A percentile compares a stretch with the other conserved stretches of the same genome.
These are phyloP conservation scores for Raphanus hybrid DNA, from an alignment of 441 rosid species.

Conservation along the genomic window DNA sequence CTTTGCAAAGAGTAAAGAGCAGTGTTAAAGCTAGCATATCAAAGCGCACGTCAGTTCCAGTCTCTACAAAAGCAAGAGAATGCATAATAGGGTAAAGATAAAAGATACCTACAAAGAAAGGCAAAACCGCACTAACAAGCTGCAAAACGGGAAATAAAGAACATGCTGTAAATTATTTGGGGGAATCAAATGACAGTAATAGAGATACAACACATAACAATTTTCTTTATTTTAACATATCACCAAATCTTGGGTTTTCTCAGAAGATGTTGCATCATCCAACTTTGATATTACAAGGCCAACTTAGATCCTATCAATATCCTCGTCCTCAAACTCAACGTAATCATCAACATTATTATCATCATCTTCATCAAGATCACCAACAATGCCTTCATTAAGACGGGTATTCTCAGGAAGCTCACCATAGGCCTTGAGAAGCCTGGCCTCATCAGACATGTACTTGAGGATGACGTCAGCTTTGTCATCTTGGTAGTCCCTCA, in stretches of 20 bases:
- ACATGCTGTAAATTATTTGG: slow-evolving; percentile 25
- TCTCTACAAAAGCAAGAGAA: slow-evolving; percentile 48
- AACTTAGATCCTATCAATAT: slow-evolving; percentile 76
- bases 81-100: slow-evolving; percentile 48
- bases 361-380: slow-evolving; percentile 80
- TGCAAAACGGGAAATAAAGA: slow-evolving; percentile 22
- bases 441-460: slow-evolving; percentile 89
- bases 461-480: slow-evolving; percentile 87
- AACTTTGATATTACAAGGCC: slow-evolving; percentile 29
- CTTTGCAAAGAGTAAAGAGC: slow-evolving; percentile 37
- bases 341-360: slow-evolving; percentile 68
- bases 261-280: slow-evolving; percentile 24
- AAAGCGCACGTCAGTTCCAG: slow-evolving; percentile 56
- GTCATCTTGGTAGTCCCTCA: slow-evolving; percentile 87
- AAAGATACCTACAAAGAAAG: slow-evolving; percentile 48
- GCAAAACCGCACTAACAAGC: slow-evolving; percentile 33
- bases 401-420: slow-evolving; percentile 81
- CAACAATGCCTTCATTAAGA: slow-evolving; percentile 80
- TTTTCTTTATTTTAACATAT: slow-evolving; percentile 12
- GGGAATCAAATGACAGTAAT: background rate
- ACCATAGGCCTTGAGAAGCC: slow-evolving; percentile 80
- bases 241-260: slow-evolving; percentile 27
- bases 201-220: slow-evolving; percentile 33
- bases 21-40: slow-evolving; percentile 45
- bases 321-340: slow-evolving; percentile 81